These are phyloP conservation scores for Penicillium oxalicum DNA, from an alignment of 2,329 filamentous ascomycete species.

Conservation along the genomic window DNA sequence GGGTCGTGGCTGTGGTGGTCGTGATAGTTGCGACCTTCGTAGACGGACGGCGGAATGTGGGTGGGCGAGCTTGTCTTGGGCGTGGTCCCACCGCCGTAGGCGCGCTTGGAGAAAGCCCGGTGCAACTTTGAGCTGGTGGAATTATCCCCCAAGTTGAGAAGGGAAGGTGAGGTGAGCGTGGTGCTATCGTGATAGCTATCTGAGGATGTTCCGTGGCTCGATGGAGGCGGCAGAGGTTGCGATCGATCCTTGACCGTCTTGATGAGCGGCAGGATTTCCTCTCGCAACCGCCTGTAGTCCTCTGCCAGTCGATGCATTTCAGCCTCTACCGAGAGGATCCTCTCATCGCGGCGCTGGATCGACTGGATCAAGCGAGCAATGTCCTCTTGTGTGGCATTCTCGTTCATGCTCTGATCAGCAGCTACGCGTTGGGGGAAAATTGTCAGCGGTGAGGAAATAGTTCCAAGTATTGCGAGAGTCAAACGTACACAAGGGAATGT, in stretches of 20 bases:
- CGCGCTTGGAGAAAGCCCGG: slow-evolving; percentile 69
- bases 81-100: slow-evolving; percentile 60
- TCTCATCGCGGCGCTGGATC: slow-evolving; percentile 81
- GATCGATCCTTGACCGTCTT: slow-evolving; percentile 87
- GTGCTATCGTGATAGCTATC: slow-evolving; percentile 30
- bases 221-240: slow-evolving; percentile 67
- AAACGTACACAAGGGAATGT: slow-evolving; percentile 77
- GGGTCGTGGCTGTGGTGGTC: slow-evolving; percentile 56
- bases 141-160: slow-evolving; percentile 31
- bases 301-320: slow-evolving; percentile 79
- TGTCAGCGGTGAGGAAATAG: neutral
- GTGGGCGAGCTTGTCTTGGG: slow-evolving; percentile 75
- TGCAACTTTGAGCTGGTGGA: slow-evolving; percentile 52
- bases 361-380: slow-evolving; percentile 87
- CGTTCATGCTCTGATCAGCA: slow-evolving; percentile 82
- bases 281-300: slow-evolving; percentile 79
- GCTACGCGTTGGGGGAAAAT: slow-evolving; percentile 48
- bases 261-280: slow-evolving; percentile 86
- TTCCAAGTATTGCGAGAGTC: too few species aligned
- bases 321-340: slow-evolving; percentile 74
- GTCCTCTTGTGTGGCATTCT: slow-evolving; percentile 85
- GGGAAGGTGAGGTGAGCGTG: slow-evolving; percentile 35
- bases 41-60: slow-evolving; percentile 58
- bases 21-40: slow-evolving; percentile 57
- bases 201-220: slow-evolving; percentile 17